Conservation (phyloP, 192 early-diverging fungal species). For the Paraglomus brasilianum region DNA sequence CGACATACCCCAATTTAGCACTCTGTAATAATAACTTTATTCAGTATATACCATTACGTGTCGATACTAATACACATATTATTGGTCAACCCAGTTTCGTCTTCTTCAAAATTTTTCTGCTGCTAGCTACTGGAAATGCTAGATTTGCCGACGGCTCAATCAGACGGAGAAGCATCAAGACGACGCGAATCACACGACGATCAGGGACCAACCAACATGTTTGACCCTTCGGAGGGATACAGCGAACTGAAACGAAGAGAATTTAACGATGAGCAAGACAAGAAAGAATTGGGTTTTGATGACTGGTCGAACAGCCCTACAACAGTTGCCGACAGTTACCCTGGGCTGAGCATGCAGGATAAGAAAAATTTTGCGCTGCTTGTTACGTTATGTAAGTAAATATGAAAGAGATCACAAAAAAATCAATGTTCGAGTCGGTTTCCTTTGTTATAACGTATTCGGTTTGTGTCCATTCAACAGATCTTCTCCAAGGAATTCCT, state of each 20-base stretch:
- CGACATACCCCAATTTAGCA: too few species aligned
- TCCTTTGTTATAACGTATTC: conserved; percentile 4
- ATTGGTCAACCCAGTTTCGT: too few species aligned
- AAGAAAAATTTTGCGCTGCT: conserved; percentile 52
- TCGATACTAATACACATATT: too few species aligned
- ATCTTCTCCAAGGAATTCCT: conserved; percentile 94
- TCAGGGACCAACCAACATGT: neutral
- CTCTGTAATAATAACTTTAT: too few species aligned
- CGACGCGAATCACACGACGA: too few species aligned
- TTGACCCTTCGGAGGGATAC: neutral
- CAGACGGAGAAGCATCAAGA: too few species aligned
- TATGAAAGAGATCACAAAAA: neutral
- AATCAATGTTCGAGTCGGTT: neutral
- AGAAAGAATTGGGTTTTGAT: conserved; percentile 30
- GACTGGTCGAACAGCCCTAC: neutral
- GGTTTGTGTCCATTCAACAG: conserved; percentile 27
- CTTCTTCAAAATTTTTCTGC: too few species aligned
- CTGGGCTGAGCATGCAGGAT: conserved; percentile 24
- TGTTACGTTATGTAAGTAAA: conserved; percentile 52
- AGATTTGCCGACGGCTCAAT: too few species aligned
- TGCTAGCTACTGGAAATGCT: too few species aligned
- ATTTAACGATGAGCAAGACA: neutral
- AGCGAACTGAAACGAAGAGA: neutral
- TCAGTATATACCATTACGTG: too few species aligned
- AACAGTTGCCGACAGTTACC: conserved; percentile 16